Conservation (phyloP, 2,329 filamentous ascomycete genomes). For the Coccinonectria pachysandricola region DNA sequence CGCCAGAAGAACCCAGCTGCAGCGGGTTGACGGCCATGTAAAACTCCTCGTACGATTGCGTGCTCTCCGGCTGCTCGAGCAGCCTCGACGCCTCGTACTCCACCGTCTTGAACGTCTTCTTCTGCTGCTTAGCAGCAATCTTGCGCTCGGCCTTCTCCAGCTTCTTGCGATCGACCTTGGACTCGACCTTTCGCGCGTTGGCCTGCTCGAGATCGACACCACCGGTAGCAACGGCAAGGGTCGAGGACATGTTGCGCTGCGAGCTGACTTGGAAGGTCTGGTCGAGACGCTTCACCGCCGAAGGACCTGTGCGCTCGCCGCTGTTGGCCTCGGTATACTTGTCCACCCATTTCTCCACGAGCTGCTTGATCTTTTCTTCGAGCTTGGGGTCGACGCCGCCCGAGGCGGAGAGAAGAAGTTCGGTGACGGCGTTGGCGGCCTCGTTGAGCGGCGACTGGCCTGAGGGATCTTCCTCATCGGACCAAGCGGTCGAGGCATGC, state of each 20-base stretch:
- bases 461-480: constrained; percentile 59
- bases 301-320: constrained; percentile 60
- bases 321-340: constrained; percentile 68
- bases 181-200: constrained; percentile 88
- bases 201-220: constrained; percentile 89
- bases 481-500: constrained; percentile 81
- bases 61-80: constrained; percentile 68
- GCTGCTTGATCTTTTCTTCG: constrained; percentile 66
- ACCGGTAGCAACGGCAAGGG: constrained; percentile 73
- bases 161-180: constrained; percentile 96
- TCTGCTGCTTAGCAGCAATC: constrained; percentile 95
- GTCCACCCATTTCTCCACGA: constrained; percentile 84
- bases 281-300: constrained; percentile 74
- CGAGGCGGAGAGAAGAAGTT: constrained; percentile 85
- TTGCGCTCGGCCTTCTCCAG: constrained; percentile 97
- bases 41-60: constrained; percentile 96
- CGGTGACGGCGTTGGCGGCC: constrained; percentile 74
- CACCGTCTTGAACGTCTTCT: constrained; percentile 96
- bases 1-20: constrained; percentile 62
- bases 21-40: constrained; percentile 99
- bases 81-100: constrained; percentile 93
- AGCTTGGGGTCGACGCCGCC: constrained; percentile 64
- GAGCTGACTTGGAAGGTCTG: constrained; percentile 91
- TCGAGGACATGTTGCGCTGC: constrained; percentile 93
- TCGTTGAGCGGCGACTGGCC: constrained; percentile 71